These are phyloP conservation scores for Hanseniaspora valbyensis DNA, from an alignment of 805 yeast species.

Conservation along the genomic window DNA sequence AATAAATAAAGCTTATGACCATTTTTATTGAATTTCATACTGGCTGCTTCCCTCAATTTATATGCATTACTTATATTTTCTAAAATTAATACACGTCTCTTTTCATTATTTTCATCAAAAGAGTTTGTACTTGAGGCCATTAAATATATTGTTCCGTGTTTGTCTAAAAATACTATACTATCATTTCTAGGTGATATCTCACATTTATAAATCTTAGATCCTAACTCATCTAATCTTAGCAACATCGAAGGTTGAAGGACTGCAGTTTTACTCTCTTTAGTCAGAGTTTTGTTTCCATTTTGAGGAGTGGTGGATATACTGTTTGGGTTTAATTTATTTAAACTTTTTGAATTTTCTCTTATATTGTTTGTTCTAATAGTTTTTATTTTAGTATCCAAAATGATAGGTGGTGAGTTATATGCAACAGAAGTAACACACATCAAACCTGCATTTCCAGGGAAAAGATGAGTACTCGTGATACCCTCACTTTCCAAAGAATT, in stretches of 20 bases:
- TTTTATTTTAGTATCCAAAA: constrained; percentile 54
- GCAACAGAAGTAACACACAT: constrained; percentile 53
- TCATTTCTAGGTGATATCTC: constrained; percentile 79
- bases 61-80: constrained; percentile 73
- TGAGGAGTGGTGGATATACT: not conserved
- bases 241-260: constrained; percentile 48
- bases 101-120: constrained; percentile 33
- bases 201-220: constrained; percentile 62
- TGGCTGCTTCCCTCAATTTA: constrained; percentile 65
- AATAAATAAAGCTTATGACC: constrained; percentile 69
- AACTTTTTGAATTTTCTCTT: not conserved
- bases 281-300: not conserved
- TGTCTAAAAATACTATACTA: constrained; percentile 68
- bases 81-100: constrained; percentile 40
- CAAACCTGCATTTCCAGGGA: constrained; percentile 48
- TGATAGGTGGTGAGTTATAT: constrained; percentile 53
- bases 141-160: constrained; percentile 64
- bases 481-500: constrained; percentile 75
- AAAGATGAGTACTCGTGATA: constrained; percentile 67
- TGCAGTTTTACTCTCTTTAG: constrained; percentile 31
- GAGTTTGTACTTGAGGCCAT: constrained; percentile 52
- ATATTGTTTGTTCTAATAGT: constrained; percentile 18
- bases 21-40: constrained; percentile 61
- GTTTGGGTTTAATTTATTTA: not conserved
- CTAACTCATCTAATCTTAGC: constrained; percentile 64